Conservation (phyloP, 2,329 filamentous ascomycete species). For the Neonectria neomacrospora region DNA sequence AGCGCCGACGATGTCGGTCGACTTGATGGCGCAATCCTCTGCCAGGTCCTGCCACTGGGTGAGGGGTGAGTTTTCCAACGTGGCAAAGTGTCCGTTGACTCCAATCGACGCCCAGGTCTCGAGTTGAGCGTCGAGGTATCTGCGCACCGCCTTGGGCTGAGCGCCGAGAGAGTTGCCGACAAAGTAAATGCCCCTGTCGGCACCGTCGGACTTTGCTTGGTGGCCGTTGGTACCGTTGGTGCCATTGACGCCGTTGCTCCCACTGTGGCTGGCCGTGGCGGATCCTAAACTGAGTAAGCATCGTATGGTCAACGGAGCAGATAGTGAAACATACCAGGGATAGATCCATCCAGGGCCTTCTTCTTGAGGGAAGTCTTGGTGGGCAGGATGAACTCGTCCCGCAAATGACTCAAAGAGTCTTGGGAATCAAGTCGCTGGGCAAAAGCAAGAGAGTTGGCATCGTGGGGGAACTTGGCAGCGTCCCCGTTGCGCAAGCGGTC, state of each 20-base stretch:
- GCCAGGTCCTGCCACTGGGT: conserved; percentile 83
- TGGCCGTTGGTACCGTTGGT: conserved; percentile 36
- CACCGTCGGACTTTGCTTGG: conserved; percentile 45
- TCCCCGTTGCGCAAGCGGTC: conserved; percentile 55
- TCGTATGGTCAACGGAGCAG: neutral
- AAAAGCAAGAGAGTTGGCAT: conserved; percentile 60
- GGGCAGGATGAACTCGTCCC: conserved; percentile 81
- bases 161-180: conserved; percentile 91
- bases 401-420: conserved; percentile 69
- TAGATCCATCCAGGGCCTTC: conserved; percentile 62
- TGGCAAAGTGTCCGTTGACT: conserved; percentile 84
- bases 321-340: conserved; percentile 50
- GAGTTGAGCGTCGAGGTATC: conserved; percentile 77
- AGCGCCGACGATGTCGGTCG: conserved; percentile 80
- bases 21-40: conserved; percentile 75
- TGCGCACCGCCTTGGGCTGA: conserved; percentile 76
- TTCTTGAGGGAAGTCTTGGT: conserved; percentile 77
- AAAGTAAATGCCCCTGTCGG: conserved; percentile 72
- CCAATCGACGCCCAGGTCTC: conserved; percentile 87
- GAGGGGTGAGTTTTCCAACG: conserved; percentile 74
- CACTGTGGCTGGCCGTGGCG: conserved; percentile 29
- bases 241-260: conserved; percentile 36
- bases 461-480: conserved; percentile 57
- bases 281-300: conserved; percentile 16
- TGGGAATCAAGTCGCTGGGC: conserved; percentile 66